Base-by-base conservation (phyloP, 2,329 filamentous ascomycete species). In the Paramyrothecium roridum region DNA sequence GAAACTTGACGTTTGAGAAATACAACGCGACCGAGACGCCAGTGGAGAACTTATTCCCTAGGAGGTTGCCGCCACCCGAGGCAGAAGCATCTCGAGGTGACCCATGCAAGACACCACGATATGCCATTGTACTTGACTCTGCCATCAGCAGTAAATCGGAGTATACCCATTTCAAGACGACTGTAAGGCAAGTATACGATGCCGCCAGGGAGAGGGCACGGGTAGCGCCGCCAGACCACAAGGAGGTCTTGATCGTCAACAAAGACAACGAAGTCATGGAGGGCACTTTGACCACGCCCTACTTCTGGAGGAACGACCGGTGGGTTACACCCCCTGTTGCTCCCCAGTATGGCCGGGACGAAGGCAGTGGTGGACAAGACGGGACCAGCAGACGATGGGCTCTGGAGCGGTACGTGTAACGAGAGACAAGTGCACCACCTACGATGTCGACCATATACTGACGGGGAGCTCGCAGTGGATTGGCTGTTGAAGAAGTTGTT, bases 121-220 rank as follows among this genome's bases (percentile, higher is more conserved):
- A 75, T 57, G 70, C 74, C 2, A 67, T 85, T 2, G 56, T 78
- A 1, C 56, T 83, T 3, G 81, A 85, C 61, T 53, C 55, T 11
- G 55, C 60, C n/a, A 53, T 53, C n/a, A 80, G 78, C 0, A 40
- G 61, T 8, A 70, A 72, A 45, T 83, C 82, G 1, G 80, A 84
- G n/a, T 89, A 88, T 66, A 96, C 93, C 0, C 86, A 87, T 56
- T 90, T 89, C 76, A 98, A 99, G 72, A 98, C 93, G 0, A 95
- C 90, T 0, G 76, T 80, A 50, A 84, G 93, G 16, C 74, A 77
- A 11, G 78, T 86, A 67, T 98, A 98, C 70, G 83, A 89, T 48
- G 75, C 74, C 2, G 90, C 91, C 1, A 83, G 92, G 10, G 66
- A 74, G 23, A 80, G 90, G 16, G 83, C 81, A 1, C 75, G 75